Evolutionary conservation across 257 asterid genomes (phyloP).

Genomic region (Gardenia jasminoides): DNA sequence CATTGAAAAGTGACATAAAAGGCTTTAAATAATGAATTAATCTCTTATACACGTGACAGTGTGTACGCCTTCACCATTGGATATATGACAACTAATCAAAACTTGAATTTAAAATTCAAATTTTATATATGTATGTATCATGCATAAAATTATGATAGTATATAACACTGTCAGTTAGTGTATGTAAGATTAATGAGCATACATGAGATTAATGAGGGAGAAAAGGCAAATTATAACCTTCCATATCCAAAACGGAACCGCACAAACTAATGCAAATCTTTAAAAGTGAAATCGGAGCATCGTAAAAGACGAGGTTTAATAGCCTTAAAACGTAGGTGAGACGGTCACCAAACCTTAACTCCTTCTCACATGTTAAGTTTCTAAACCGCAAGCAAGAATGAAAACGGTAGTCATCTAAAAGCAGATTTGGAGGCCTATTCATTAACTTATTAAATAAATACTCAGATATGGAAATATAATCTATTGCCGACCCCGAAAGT

Average conservation of each 20-base stretch:
- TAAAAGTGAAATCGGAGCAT: background rate
- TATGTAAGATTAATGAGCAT: no score
- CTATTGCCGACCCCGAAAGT: background rate
- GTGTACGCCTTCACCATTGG: no score
- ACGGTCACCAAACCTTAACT: background rate
- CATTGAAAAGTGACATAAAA: background rate
- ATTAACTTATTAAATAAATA: background rate
- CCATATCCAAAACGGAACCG: background rate
- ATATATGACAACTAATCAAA: no score
- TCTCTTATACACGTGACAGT: no score
- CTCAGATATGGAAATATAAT: no score
- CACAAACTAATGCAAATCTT: background rate
- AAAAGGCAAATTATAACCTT: background rate
- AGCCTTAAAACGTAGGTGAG: conserved; percentile 15
- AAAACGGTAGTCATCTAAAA: background rate
- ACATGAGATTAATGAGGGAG: background rate
- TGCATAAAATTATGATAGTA: no score
- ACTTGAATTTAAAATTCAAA: no score
- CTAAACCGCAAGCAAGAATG: background rate
- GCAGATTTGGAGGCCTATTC: background rate
- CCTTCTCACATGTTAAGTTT: background rate
- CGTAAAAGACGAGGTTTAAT: background rate
- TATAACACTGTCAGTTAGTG: no score
- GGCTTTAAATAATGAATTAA: background rate
- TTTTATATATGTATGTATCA: no score